Conservation (phyloP, 2,329 filamentous ascomycete species). For the Colletotrichum caudatum region DNA sequence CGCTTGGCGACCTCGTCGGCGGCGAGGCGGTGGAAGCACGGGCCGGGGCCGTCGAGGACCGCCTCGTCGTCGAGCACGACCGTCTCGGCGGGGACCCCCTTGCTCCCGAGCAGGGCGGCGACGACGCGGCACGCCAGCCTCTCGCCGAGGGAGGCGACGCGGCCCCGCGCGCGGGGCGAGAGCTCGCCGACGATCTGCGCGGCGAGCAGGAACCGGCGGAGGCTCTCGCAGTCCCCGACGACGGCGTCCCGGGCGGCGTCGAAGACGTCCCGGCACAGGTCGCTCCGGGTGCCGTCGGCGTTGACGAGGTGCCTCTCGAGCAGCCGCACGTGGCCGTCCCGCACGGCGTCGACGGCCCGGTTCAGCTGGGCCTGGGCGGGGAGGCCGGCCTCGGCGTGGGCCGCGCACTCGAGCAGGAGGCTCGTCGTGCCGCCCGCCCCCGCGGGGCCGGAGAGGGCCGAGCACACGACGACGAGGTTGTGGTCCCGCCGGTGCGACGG, state of each 20-base stretch:
- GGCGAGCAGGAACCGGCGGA: constrained; percentile 78
- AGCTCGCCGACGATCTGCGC: constrained; percentile 79
- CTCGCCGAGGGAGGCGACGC: constrained; percentile 94
- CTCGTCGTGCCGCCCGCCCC: constrained; percentile 97
- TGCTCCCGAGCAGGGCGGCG: constrained; percentile 84
- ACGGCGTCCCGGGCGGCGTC: constrained; percentile 75
- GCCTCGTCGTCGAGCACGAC: constrained; percentile 63
- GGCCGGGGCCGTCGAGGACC: constrained; percentile 69
- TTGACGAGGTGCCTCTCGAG: constrained; percentile 64
- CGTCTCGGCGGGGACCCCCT: constrained; percentile 55
- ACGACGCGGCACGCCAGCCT: constrained; percentile 95
- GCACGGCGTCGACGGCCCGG: constrained; percentile 31
- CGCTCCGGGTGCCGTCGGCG: constrained; percentile 80
- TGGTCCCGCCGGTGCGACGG: constrained; percentile 58
- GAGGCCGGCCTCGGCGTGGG: constrained; percentile 55
- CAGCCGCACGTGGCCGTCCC: constrained; percentile 23
- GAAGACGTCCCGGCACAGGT: constrained; percentile 86
- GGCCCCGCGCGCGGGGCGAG: constrained; percentile 81
- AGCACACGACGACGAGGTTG: constrained; percentile 92
- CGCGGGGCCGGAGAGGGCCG: constrained; percentile 90
- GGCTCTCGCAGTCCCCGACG: constrained; percentile 79
- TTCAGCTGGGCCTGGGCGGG: constrained; percentile 36
- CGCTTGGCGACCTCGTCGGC: constrained; percentile 71
- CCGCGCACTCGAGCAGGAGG: constrained; percentile 63
- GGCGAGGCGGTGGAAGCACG: constrained; percentile 76